phyloP scores from a whole-genome alignment of 108 stramenopile species.

The Stephanodiscus triporus region DNA sequence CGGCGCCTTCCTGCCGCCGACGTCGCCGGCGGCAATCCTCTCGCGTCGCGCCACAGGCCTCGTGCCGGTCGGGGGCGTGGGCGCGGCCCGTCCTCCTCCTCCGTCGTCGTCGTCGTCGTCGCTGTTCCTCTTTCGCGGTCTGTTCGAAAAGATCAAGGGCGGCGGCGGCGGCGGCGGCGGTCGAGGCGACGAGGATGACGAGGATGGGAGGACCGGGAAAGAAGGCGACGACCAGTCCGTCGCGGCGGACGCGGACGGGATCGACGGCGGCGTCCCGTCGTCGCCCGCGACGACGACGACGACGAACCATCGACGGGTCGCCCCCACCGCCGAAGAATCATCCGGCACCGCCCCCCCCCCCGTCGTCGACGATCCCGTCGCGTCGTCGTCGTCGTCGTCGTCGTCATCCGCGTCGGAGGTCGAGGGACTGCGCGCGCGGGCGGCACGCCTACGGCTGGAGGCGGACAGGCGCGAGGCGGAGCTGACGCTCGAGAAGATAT shows the following conservation, averaged over 20 bases:
- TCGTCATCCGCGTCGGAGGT: slow-evolving; percentile 25
- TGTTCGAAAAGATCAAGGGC: slow-evolving; percentile 27
- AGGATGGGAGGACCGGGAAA: background rate
- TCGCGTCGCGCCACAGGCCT: background rate
- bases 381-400: background rate
- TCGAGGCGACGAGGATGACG: background rate
- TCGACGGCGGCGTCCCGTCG: background rate
- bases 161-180: background rate
- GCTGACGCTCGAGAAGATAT: slow-evolving; percentile 74
- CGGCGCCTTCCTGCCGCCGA: background rate
- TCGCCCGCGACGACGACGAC: background rate
- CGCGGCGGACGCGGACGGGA: background rate
- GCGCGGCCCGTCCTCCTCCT: too few species aligned
- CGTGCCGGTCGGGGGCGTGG: too few species aligned
- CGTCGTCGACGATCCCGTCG: background rate
- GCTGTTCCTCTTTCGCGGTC: slow-evolving; percentile 39
- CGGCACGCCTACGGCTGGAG: slow-evolving; percentile 68
- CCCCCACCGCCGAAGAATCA: background rate
- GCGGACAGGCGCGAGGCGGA: slow-evolving; percentile 70
- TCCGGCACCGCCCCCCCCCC: background rate
- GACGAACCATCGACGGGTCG: background rate
- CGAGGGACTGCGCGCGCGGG: slow-evolving; percentile 55
- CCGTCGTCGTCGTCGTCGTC: slow-evolving; percentile 13
- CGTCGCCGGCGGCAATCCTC: background rate
- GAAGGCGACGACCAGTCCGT: background rate